These are phyloP conservation scores for Tilletia indica DNA, from an alignment of 1,284 basidiomycete genomes.

Conservation along the genomic window DNA sequence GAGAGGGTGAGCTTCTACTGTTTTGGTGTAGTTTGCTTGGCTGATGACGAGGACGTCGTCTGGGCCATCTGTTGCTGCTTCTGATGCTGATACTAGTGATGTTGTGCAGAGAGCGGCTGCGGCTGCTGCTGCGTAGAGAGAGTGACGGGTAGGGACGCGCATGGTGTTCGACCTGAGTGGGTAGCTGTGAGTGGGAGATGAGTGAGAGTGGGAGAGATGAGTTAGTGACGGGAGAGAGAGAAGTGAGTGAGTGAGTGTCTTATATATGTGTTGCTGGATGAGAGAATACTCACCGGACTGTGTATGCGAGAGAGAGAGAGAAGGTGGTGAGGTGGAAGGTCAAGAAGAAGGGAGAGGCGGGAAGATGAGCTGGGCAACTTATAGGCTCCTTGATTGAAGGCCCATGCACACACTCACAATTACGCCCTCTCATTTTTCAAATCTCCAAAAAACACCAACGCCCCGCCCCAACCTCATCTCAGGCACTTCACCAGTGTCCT, in stretches of 20 bases:
- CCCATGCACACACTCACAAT: too few species aligned
- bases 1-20: conserved; percentile 84
- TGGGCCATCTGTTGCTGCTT: conserved; percentile 66
- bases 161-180: neutral
- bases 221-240: neutral
- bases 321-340: neutral
- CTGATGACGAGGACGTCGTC: conserved; percentile 84
- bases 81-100: neutral
- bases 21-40: conserved; percentile 68
- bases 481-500: neutral
- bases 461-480: neutral
- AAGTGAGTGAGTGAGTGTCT: neutral
- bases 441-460: neutral
- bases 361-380: neutral
- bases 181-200: neutral
- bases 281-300: neutral
- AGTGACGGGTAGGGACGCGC: conserved; percentile 7
- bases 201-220: neutral
- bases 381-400: too few species aligned
- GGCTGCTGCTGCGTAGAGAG: neutral
- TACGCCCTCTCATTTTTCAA: neutral
- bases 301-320: neutral
- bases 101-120: conserved; percentile 10
- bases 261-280: too few species aligned
- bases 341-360: neutral